Evolutionary conservation across 2,329 filamentous ascomycete species (phyloP).

Genomic region (Aureobasidium mangrovei): DNA sequence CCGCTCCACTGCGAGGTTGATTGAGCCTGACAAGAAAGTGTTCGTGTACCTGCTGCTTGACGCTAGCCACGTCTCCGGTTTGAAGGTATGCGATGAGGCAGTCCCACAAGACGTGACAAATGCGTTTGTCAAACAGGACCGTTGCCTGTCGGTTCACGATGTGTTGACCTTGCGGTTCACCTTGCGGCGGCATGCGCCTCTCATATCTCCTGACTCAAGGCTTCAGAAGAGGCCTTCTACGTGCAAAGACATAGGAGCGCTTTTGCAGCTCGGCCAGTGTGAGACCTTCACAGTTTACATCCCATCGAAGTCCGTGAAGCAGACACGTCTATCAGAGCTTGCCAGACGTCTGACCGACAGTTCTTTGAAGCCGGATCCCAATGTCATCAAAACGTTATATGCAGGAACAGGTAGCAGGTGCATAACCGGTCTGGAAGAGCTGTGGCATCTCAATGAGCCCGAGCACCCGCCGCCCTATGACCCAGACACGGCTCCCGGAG

Average conservation of each 20-base stretch:
- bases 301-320: neutral
- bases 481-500: neutral
- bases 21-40: neutral
- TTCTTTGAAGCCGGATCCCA: neutral
- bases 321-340: neutral
- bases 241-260: neutral
- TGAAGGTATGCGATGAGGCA: neutral
- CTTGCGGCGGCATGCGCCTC: neutral
- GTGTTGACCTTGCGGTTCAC: neutral
- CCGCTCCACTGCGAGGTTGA: neutral
- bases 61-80: neutral
- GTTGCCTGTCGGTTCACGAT: neutral
- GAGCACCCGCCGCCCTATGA: neutral
- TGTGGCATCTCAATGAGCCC: neutral
- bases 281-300: neutral
- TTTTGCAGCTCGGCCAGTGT: neutral
- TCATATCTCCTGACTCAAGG: neutral
- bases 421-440: neutral
- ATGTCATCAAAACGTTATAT: neutral
- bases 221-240: neutral
- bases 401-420: neutral
- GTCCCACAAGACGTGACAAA: neutral
- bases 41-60: neutral
- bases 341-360: neutral
- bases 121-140: neutral